Evolutionary conservation across 2,329 filamentous ascomycete genomes (phyloP).

Genomic region (Daldinia sp.): DNA sequence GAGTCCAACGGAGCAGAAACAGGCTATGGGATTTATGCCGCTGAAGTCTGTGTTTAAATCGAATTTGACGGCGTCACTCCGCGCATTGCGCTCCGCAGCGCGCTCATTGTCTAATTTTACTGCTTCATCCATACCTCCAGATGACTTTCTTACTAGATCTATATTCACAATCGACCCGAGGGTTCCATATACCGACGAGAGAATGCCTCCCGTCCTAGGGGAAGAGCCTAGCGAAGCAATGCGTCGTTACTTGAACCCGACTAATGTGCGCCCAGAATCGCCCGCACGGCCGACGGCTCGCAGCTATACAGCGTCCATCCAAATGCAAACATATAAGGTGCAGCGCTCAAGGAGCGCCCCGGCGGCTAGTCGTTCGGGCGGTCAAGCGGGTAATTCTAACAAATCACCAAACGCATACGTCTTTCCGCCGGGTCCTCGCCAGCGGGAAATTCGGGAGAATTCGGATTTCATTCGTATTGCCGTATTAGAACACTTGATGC

Average conservation of each 20-base stretch:
- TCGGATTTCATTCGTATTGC: slow-evolving; percentile 75
- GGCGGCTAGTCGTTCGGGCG: slow-evolving; percentile 40
- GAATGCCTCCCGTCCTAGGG: slow-evolving; percentile 67
- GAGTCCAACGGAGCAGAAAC: slow-evolving; percentile 41
- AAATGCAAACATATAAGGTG: slow-evolving; percentile 76
- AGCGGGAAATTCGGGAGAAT: slow-evolving; percentile 74
- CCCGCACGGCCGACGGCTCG: slow-evolving; percentile 46
- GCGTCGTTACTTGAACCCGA: slow-evolving; percentile 73
- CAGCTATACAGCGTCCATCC: slow-evolving; percentile 71
- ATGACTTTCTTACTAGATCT: slow-evolving; percentile 72
- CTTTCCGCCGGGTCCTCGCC: slow-evolving; percentile 59
- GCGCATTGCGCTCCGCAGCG: slow-evolving; percentile 70
- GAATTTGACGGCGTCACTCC: slow-evolving; percentile 72
- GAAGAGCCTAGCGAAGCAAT: slow-evolving; percentile 72
- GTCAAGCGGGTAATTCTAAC: slow-evolving; percentile 38
- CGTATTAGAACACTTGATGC: slow-evolving; percentile 77
- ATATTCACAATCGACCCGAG: slow-evolving; percentile 72
- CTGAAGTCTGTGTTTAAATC: slow-evolving; percentile 71
- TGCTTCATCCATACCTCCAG: slow-evolving; percentile 69
- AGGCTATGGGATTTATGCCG: slow-evolving; percentile 51
- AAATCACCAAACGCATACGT: slow-evolving; percentile 47
- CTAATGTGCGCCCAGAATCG: slow-evolving; percentile 59
- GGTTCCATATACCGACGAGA: slow-evolving; percentile 73
- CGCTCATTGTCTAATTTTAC: slow-evolving; percentile 70
- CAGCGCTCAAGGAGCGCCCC: slow-evolving; percentile 56